Conservation (phyloP, 257 asterid genomes). For the Primulina tabacum region DNA sequence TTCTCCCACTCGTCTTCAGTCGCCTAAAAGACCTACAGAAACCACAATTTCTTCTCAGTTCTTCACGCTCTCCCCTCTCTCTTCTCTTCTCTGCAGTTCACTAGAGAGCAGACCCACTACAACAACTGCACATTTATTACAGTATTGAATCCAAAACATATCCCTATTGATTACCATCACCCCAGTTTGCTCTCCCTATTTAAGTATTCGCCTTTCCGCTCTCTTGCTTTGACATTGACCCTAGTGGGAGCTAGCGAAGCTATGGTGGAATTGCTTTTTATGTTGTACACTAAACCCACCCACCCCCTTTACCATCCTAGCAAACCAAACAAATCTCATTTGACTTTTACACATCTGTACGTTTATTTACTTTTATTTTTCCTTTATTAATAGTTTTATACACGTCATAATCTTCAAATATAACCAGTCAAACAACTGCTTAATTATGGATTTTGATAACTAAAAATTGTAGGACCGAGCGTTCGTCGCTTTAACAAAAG, state of each 20-base stretch:
- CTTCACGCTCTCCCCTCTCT: slow-evolving; percentile 25
- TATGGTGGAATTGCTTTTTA: slow-evolving; percentile 28
- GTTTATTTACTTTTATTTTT: slow-evolving; percentile 20
- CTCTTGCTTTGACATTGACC: slow-evolving; percentile 42
- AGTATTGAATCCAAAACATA: slow-evolving; percentile 48
- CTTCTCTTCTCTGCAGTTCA: slow-evolving; percentile 31
- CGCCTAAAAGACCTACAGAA: slow-evolving; percentile 36
- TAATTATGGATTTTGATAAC: too few relatives aligned
- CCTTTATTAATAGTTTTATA: too few relatives aligned
- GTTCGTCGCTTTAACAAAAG: too few relatives aligned
- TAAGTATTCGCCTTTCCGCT: slow-evolving; percentile 21
- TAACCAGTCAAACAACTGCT: too few relatives aligned
- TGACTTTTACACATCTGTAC: slow-evolving; percentile 53
- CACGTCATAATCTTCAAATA: too few relatives aligned
- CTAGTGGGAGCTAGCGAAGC: slow-evolving; percentile 26
- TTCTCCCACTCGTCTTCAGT: slow-evolving; percentile 26
- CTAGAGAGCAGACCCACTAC: slow-evolving; percentile 52
- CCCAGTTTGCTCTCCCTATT: slow-evolving; percentile 33
- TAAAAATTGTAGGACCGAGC: too few relatives aligned
- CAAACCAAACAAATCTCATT: slow-evolving; percentile 35
- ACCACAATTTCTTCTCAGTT: slow-evolving; percentile 15
- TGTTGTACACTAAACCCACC: not conserved
- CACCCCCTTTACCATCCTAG: slow-evolving; percentile 14
- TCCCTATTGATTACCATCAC: slow-evolving; percentile 41
- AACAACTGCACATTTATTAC: slow-evolving; percentile 71